Evolutionary conservation across 768 basidiomycete species (phyloP), one percentile per base, ranked within the genome.

Genomic region (Dioszegia hungarica): DNA sequence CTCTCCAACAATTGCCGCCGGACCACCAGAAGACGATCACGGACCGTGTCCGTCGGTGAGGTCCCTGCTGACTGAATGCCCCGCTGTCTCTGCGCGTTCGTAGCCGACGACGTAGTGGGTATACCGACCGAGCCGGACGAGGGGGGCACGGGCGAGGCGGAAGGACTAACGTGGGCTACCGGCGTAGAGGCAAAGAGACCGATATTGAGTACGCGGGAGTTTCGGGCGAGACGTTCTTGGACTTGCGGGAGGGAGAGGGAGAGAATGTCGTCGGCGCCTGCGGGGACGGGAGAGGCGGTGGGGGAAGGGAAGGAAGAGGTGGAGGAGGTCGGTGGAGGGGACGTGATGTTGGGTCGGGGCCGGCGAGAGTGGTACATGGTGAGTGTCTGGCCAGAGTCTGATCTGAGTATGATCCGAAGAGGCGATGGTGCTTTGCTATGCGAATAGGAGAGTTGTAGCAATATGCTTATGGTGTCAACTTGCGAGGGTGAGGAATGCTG

Each of bases 181-280:
- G n/a, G n/a, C n/a, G n/a, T n/a, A n/a, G n/a, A n/a, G n/a, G 57
- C 47, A 36, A 68, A 60, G 5, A 68, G 27, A 17, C 51, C 39
- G 15, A 34, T 49, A 31, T 50, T 55, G 25, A 66, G 50, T 25
- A 66, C 61, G 8, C 61, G 45, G n/a, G 56, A 49, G 34, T 72
- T 72, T 2, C 70, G 57, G 5, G 54, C 59, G 15, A 72, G 54
- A 3, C 70, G 58, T 2, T 63, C 64, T 11, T 57, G 61, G 12
- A 68, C 54, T 52, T 68, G 64, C 1, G 54, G 25, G 0, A 72
- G 50, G 33, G 64, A 54, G 10, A 72, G 61, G 17, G 34, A 20
- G 29, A 60, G 48, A 3, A 68, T 57, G 28, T 72, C 70, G 33
- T 66, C 66, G 29, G 61, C 48, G 34, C 47, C 54, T 12, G 45